Percentiles rank a stretch among this genome's conserved stretches.
These are phyloP conservation scores for Peronosclerospora sorghi DNA, from an alignment of 352 stramenopile genomes.

Conservation along the genomic window DNA sequence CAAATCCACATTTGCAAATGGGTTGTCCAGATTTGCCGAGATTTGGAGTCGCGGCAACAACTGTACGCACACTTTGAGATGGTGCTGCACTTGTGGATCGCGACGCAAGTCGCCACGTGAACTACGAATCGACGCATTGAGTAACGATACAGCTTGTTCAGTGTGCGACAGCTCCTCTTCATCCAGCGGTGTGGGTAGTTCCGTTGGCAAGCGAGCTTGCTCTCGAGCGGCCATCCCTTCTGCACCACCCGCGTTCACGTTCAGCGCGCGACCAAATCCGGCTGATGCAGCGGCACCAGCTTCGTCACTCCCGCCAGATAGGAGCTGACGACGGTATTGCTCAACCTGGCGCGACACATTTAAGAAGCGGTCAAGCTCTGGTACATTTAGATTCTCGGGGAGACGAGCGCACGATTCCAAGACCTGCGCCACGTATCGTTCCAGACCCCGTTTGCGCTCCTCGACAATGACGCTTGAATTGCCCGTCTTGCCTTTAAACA, in stretches of 20 bases:
- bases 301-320: conserved; percentile 18
- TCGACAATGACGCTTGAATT: conserved; percentile 82
- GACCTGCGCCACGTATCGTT: conserved; percentile 76
- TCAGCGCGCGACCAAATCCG: conserved; percentile 31
- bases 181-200: conserved; percentile 74
- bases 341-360: conserved; percentile 81
- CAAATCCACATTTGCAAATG: conserved; percentile 79
- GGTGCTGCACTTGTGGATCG: conserved; percentile 71
- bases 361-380: conserved; percentile 78
- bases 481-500: conserved; percentile 77
- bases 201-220: conserved; percentile 63
- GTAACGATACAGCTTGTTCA: conserved; percentile 64
- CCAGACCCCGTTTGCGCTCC: conserved; percentile 70
- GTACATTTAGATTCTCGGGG: conserved; percentile 69
- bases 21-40: conserved; percentile 84
- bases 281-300: conserved; percentile 9
- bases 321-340: conserved; percentile 67
- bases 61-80: conserved; percentile 82
- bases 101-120: conserved; percentile 68
- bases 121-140: conserved; percentile 74
- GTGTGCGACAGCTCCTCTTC: conserved; percentile 81
- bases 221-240: conserved; percentile 74
- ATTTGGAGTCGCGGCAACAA: conserved; percentile 77
- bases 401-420: conserved; percentile 74
- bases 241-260: conserved; percentile 54